Percentiles rank a stretch among this genome's conserved stretches.
phyloP scores from a whole-genome alignment of 164 flowering plant species.

The Warburgia ugandensis region DNA sequence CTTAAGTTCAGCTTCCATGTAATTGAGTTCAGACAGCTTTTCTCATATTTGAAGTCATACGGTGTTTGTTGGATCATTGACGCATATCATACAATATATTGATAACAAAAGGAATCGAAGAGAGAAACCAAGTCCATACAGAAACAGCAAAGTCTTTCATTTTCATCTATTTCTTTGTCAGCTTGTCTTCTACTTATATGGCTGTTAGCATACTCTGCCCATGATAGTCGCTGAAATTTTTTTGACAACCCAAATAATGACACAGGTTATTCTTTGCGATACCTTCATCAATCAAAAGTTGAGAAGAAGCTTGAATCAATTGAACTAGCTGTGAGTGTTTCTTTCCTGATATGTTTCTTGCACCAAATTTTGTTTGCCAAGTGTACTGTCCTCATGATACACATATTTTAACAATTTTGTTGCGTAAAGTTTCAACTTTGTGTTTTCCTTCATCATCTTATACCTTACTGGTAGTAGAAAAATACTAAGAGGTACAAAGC shows the following conservation, averaged over 20 bases:
- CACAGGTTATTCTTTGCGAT: constrained; percentile 80
- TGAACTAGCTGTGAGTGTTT: constrained; percentile 66
- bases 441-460: too few relatives aligned
- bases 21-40: neutral
- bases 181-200: neutral
- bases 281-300: constrained; percentile 58
- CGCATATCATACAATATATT: neutral
- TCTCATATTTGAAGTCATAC: neutral
- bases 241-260: neutral
- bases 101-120: neutral
- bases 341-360: too few relatives aligned
- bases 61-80: neutral
- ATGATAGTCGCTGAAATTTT: neutral
- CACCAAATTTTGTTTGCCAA: too few relatives aligned
- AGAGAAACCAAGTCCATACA: neutral
- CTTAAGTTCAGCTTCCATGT: neutral
- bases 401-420: too few relatives aligned
- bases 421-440: too few relatives aligned
- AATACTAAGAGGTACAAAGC: too few relatives aligned
- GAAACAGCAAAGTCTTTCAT: too few relatives aligned
- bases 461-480: too few relatives aligned
- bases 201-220: neutral
- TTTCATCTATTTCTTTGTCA: neutral
- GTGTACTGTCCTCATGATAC: too few relatives aligned
- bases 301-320: constrained; percentile 75